Percentiles rank a stretch among this genome's conserved stretches.
Conservation (phyloP, 1,284 basidiomycete species). For the Laetiporus sulphureus region DNA sequence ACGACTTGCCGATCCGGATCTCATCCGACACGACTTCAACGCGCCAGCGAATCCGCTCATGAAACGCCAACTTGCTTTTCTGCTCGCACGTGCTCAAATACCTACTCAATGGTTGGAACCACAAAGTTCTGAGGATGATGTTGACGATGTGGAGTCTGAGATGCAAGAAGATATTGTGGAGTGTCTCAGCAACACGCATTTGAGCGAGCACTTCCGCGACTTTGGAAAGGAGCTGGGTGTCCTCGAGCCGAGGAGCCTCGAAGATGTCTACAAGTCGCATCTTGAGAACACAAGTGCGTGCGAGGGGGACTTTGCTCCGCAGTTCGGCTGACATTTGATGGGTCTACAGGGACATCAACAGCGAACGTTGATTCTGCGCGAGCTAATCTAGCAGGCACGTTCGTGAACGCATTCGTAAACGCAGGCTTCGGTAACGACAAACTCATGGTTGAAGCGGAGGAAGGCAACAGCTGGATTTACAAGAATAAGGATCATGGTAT, state of each 20-base stretch:
- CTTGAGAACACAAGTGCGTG: slow-evolving; percentile 79
- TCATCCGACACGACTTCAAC: slow-evolving; percentile 83
- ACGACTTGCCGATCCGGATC: slow-evolving; percentile 75
- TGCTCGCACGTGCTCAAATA: slow-evolving; percentile 89
- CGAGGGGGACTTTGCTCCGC: neutral
- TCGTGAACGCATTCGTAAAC: slow-evolving; percentile 99
- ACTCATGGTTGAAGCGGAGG: slow-evolving; percentile 93
- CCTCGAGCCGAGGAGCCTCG: slow-evolving; percentile 83
- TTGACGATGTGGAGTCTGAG: slow-evolving; percentile 55
- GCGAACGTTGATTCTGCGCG: slow-evolving; percentile 89
- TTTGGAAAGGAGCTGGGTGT: slow-evolving; percentile 97
- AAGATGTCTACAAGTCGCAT: slow-evolving; percentile 98
- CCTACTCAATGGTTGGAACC: slow-evolving; percentile 80
- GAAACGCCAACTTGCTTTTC: slow-evolving; percentile 93
- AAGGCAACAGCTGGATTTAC: slow-evolving; percentile 98
- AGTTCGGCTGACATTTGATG: neutral
- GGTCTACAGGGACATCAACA: slow-evolving; percentile 42
- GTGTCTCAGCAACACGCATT: slow-evolving; percentile 78
- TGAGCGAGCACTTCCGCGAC: slow-evolving; percentile 82
- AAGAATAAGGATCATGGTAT: slow-evolving; percentile 97
- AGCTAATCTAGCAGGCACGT: slow-evolving; percentile 93
- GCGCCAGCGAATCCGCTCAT: slow-evolving; percentile 86
- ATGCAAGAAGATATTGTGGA: slow-evolving; percentile 81
- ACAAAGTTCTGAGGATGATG: slow-evolving; percentile 51
- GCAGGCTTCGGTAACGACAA: slow-evolving; percentile 99